Evolutionary conservation across 768 basidiomycete species (phyloP), one percentile per base, ranked within the genome.

Genomic region (Hysterangium stoloniferum): DNA sequence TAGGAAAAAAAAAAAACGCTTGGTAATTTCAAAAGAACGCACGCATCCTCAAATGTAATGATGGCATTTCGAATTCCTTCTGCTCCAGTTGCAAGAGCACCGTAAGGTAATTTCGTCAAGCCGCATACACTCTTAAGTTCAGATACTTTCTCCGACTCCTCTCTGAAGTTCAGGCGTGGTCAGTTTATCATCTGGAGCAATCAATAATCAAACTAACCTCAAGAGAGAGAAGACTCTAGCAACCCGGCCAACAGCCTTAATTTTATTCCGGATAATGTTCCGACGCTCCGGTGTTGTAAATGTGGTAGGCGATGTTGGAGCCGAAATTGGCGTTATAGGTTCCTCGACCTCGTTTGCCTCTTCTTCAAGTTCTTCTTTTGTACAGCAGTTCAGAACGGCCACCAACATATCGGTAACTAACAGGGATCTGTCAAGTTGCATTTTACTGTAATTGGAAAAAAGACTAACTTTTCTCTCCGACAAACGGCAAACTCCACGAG

Each of bases 401-500:
- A 75, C 74, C 28, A 75, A 62, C 74, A 74, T 75, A 57, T 75
- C 74, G 52, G 72, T 74, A 59, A 75, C 72, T 75, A 49, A 9
- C 17, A 34, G 25, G 25, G 5, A 24, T 35, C 19, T 34, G 8
- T 11, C 17, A 55, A 6, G 9, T 17, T 2, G 31, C 1, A 9
- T 11, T 22, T 12, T 40, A 11, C 11, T 11, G 19, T 13, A 47
- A 49, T 25, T 20, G 40, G 19, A 11, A 15, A 24, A 32, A 20
- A 12, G 4, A 52, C 51, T 9, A 22, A 48, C 51, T 52, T 40
- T 76, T 76, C 57, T 74, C 71, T 43, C 72, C 73, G 1, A 74
- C 72, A 58, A 74, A 76, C 6, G 72, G 73, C 55, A 74, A 56
- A 61, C 63, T 66, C 73, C 72, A 74, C 13, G 73, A 73, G 52